phyloP scores from a whole-genome alignment of 495 filamentous ascomycete species.

The Podospora comata region DNA sequence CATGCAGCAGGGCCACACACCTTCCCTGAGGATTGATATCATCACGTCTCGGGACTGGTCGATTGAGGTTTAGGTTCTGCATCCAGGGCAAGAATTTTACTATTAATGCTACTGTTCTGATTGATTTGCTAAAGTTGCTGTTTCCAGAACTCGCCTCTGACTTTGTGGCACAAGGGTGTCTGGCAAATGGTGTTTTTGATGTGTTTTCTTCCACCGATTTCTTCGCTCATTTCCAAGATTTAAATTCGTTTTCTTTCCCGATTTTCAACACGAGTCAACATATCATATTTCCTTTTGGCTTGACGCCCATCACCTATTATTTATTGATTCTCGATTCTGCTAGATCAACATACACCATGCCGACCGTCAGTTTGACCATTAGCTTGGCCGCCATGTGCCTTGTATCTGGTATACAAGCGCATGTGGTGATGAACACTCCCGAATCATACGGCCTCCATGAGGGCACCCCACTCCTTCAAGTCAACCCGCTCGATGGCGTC shows the following conservation, averaged over 20 bases:
- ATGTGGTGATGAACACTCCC: slow-evolving; percentile 66
- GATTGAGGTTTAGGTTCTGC: not conserved
- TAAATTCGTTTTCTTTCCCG: too few relatives aligned
- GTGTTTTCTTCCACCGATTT: not conserved
- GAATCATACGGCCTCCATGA: slow-evolving; percentile 50
- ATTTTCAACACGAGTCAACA: too few relatives aligned
- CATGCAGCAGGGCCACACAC: not conserved
- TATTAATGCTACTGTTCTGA: not conserved
- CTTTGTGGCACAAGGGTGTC: not conserved
- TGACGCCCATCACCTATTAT: too few relatives aligned
- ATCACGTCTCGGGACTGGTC: not conserved
- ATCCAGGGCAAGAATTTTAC: not conserved
- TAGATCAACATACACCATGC: not conserved
- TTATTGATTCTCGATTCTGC: too few relatives aligned
- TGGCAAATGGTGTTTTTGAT: not conserved
- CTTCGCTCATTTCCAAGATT: too few relatives aligned
- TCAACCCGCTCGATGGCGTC: slow-evolving; percentile 53
- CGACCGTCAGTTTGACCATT: slow-evolving; percentile 9
- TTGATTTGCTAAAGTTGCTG: not conserved
- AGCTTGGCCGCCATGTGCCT: slow-evolving; percentile 29
- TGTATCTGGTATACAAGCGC: slow-evolving; percentile 49
- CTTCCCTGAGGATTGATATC: not conserved
- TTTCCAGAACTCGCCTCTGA: not conserved
- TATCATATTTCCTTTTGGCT: too few relatives aligned
- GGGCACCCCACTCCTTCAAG: slow-evolving; percentile 36